phyloP scores from a whole-genome alignment of 805 yeast species.

The Spencermartinsiella europaea region DNA sequence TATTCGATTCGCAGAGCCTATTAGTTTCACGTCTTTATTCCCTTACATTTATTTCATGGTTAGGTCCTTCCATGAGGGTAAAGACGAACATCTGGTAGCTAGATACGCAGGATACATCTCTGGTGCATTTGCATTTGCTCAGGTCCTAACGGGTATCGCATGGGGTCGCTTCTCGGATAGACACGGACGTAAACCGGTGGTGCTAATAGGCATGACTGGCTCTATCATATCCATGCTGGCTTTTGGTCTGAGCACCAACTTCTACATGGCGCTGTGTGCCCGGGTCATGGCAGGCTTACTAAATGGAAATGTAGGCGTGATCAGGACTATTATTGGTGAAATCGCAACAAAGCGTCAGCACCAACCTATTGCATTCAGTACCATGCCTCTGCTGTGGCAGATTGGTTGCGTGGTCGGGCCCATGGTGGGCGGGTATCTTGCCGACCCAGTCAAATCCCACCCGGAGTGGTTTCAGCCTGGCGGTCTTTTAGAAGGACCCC shows the following conservation, averaged over 20 bases:
- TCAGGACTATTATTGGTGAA: conserved; percentile 59
- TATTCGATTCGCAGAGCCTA: conserved; percentile 56
- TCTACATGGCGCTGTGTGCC: conserved; percentile 48
- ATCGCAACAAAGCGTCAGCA: conserved; percentile 50
- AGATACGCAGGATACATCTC: conserved; percentile 59
- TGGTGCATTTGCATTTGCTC: conserved; percentile 57
- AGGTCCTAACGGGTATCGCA: conserved; percentile 50
- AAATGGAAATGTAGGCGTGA: conserved; percentile 62
- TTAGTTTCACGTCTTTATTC: conserved; percentile 58
- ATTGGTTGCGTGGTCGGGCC: conserved; percentile 60
- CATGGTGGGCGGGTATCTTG: conserved; percentile 49
- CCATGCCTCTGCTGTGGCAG: conserved; percentile 58
- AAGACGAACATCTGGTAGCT: conserved; percentile 46
- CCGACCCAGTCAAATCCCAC: conserved; percentile 38
- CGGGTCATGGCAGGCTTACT: conserved; percentile 51
- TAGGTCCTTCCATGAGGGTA: conserved; percentile 48
- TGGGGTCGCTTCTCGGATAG: conserved; percentile 57
- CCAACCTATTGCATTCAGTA: conserved; percentile 58
- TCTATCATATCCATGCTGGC: conserved; percentile 43
- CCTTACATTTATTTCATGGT: conserved; percentile 65
- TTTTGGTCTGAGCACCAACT: conserved; percentile 52
- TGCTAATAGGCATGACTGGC: conserved; percentile 49
- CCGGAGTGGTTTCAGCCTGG: conserved; percentile 25
- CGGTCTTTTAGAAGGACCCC: conserved; percentile 1
- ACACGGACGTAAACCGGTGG: conserved; percentile 52